These are phyloP conservation scores for Nigrograna mackinnonii DNA, from an alignment of 2,329 filamentous ascomycete species.

Conservation along the genomic window DNA sequence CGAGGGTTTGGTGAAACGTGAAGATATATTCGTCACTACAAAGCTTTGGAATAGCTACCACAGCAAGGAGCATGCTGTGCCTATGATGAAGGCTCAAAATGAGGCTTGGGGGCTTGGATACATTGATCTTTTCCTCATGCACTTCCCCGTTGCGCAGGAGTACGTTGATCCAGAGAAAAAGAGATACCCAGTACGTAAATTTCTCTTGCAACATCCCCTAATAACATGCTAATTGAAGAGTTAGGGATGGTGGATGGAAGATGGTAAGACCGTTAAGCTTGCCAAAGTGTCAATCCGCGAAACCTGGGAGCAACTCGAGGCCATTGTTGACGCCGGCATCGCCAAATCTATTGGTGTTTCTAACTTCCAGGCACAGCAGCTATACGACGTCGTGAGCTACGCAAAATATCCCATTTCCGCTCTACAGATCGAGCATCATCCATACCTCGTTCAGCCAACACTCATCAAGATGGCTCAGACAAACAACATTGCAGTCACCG, in stretches of 20 bases:
- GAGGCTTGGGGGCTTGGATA: conserved; percentile 80
- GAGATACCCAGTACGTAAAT: conserved; percentile 21
- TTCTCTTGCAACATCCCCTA: not conserved
- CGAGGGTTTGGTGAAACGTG: conserved; percentile 47
- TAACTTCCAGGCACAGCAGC: conserved; percentile 23
- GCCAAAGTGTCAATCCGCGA: conserved; percentile 33
- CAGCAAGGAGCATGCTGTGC: conserved; percentile 73
- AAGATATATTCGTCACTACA: conserved; percentile 86
- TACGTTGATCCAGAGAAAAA: conserved; percentile 71
- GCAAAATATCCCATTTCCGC: conserved; percentile 19
- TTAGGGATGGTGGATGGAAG: conserved; percentile 56
- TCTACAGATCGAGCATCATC: conserved; percentile 3
- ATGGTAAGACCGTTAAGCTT: conserved; percentile 32
- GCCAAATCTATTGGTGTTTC: conserved; percentile 1
- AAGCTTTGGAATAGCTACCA: conserved; percentile 93
- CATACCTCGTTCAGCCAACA: not conserved
- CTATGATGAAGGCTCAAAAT: conserved; percentile 74
- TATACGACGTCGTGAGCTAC: conserved; percentile 58
- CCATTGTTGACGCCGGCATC: conserved; percentile 2
- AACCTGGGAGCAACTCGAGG: conserved; percentile 3
- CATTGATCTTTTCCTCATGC: conserved; percentile 85
- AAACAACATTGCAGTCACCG: not conserved
- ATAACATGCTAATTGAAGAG: too few species aligned
- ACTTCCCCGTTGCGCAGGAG: conserved; percentile 84
- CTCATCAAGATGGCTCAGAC: not conserved